Percentiles rank a stretch among this genome's conserved stretches.
These are phyloP conservation scores for Pseudozyma thailandica DNA, from an alignment of 1,284 basidiomycete species.

Conservation along the genomic window DNA sequence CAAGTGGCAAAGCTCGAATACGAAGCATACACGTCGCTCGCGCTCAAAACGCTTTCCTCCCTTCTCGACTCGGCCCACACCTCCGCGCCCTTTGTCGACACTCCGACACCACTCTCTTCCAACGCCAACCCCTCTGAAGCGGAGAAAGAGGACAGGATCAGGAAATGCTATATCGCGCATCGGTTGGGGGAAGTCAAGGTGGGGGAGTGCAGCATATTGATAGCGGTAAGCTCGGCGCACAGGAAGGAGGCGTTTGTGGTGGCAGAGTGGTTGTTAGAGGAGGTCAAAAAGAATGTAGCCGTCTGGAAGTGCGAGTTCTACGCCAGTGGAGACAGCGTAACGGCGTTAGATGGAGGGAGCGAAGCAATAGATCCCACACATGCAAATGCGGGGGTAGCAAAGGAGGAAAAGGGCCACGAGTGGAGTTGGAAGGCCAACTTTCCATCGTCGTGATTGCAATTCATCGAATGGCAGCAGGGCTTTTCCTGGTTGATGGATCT, in stretches of 20 bases:
- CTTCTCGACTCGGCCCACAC: slow-evolving; percentile 37
- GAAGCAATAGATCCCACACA: slow-evolving; percentile 1
- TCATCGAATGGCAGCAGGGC: background rate
- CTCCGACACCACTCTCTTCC: slow-evolving; percentile 12
- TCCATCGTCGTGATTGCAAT: slow-evolving; percentile 12
- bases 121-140: slow-evolving; percentile 4
- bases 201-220: slow-evolving; percentile 82
- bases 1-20: slow-evolving; percentile 80
- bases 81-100: slow-evolving; percentile 16
- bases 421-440: slow-evolving; percentile 52
- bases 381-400: background rate
- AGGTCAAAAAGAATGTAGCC: slow-evolving; percentile 82
- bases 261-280: slow-evolving; percentile 83
- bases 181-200: slow-evolving; percentile 82
- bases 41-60: slow-evolving; percentile 75
- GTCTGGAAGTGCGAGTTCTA: slow-evolving; percentile 87
- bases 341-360: slow-evolving; percentile 24
- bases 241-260: slow-evolving; percentile 81
- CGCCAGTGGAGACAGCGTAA: slow-evolving; percentile 14
- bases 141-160: slow-evolving; percentile 16
- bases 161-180: slow-evolving; percentile 75
- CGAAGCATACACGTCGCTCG: slow-evolving; percentile 80
- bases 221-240: slow-evolving; percentile 86
- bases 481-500: too few species aligned
- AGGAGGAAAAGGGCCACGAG: background rate